Base-by-base conservation (phyloP, 768 basidiomycete species). In the Termitomyces sp. region DNA sequence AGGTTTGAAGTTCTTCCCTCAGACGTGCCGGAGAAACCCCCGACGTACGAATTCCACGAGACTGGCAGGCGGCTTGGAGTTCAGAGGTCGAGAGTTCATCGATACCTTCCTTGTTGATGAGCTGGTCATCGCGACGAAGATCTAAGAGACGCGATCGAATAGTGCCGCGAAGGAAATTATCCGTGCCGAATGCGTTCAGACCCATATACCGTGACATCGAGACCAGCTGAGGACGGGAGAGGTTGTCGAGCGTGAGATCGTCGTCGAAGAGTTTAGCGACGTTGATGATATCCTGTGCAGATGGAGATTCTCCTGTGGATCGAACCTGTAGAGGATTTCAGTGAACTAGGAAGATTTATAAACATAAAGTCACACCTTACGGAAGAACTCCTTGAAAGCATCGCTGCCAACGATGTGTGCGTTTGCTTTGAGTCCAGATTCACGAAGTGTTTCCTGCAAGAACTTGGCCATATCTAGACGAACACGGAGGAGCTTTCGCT, bases 391-490 rank as follows among this genome's bases (percentile, higher is more conserved):
- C 72, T 98, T 98, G 85, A 99, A 99, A 44, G 94, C 92, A 58
- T 97, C 96, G 45, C 85, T 90, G 64, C 94, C 91, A 61, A 98
- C 87, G 60, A 99, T 97, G 71, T 96, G 94, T 20, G 90, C 87
- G 62, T 92, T 93, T 9, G 93, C 93, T 73, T 92, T 95, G 61
- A 98, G 80, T 42, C 94, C 94, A 1, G 91, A 94, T 77, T 98
- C 97, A 42, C 93, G 87, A 49, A 99, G 84, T 0, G 97, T 98
- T 74, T 99, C 97, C 68, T 98, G 96, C 28, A 99, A 81, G 81
- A 98, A 99, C 71, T 99, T 98, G 68, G 97, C 97, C 96, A 98
- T 98, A 73, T 97, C 96, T 39, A 99, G 81, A 60, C 96, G 84
- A 32, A 97, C 94, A 60, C 94, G 89, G 49, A 99, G 88, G 3